Base-by-base conservation (phyloP, 1,284 basidiomycete genomes). In the Mycena citricolor region DNA sequence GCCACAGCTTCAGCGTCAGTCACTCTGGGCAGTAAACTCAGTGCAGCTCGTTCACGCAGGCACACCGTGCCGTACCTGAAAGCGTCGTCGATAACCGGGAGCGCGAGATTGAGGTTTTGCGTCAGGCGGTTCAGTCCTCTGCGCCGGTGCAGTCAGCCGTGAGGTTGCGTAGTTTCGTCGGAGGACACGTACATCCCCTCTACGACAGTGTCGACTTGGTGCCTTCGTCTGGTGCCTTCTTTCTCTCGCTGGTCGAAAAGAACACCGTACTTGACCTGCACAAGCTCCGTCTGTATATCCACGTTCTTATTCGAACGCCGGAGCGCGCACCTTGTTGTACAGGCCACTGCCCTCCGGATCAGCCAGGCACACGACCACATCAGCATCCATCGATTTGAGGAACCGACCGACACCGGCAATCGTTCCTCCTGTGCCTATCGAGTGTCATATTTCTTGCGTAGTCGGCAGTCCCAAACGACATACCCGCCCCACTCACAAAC, bases 331-430 rank as follows among this genome's bases (percentile, higher is more conserved):
- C 74, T 94, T 97, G 68, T 98, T 98, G 68, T 88, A 97, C 42
- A 99, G 68, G 0, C 97, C 95, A 52, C 90, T 94, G 2, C 95
- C 95, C 59, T 94, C 89, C 0, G 94, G 94, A 68, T 99, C 95
- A 2, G 91, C 81, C 24, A 98, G 73, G 4, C 87, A 83, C 11
- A 97, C 74, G n/a, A 78, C 61, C 37, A 92, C 60, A 42, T 77
- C 69, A 28, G 77, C 67, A 39, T 84, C 73, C 69, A 80, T 77
- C 14, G 75, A 76, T 63, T 86, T 97, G 36, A 99, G 69, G 59
- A 78, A 97, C 32, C 73, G 77, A 0, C 91, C 92, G 1, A 79
- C 81, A 1, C 95, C 97, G 1, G 92, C 85, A 28, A 99, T 80
- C 1, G 95, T 98, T 3, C 97, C 97, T 5, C 97, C 97, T 0